Percentiles rank a stretch among this genome's conserved stretches.
phyloP scores from a whole-genome alignment of 768 basidiomycete species.

The Amanita phalloides region DNA sequence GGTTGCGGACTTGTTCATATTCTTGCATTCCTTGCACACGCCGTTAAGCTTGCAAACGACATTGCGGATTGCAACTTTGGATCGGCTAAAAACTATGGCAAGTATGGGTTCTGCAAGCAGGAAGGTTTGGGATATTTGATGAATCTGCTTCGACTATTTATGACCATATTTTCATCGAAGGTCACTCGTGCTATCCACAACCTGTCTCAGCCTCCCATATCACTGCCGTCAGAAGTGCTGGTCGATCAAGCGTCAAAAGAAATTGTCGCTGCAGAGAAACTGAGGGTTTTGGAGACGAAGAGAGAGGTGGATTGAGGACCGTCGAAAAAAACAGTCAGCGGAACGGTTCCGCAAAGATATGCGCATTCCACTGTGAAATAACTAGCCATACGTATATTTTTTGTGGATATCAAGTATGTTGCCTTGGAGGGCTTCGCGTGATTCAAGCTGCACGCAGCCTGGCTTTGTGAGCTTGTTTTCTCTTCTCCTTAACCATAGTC shows the following conservation, averaged over 20 bases:
- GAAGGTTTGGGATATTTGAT: constrained; percentile 31
- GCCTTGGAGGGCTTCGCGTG: constrained; percentile 9
- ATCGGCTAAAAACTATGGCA: constrained; percentile 34
- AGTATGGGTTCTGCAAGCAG: constrained; percentile 35
- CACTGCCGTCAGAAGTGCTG: constrained; percentile 32
- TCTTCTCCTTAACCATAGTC: constrained; percentile 67
- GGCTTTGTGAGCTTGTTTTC: constrained; percentile 55
- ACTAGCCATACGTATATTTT: neutral
- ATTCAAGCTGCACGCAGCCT: constrained; percentile 47
- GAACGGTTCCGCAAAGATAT: neutral
- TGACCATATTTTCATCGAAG: constrained; percentile 20
- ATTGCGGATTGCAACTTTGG: constrained; percentile 36
- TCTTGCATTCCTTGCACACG: constrained; percentile 44
- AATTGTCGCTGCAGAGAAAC: constrained; percentile 58
- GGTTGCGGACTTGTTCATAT: constrained; percentile 54
- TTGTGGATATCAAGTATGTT: neutral
- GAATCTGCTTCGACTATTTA: too few relatives aligned
- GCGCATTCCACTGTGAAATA: neutral
- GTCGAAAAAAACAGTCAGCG: neutral
- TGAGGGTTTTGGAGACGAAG: constrained; percentile 38
- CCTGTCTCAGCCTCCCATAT: constrained; percentile 40
- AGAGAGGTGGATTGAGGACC: constrained; percentile 18
- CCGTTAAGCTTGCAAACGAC: constrained; percentile 44
- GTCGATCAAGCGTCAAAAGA: constrained; percentile 53
- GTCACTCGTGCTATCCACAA: constrained; percentile 41